Evolutionary conservation across 768 basidiomycete species (phyloP), one percentile per base, ranked within the genome.

Genomic region (Boletus sensibilis): DNA sequence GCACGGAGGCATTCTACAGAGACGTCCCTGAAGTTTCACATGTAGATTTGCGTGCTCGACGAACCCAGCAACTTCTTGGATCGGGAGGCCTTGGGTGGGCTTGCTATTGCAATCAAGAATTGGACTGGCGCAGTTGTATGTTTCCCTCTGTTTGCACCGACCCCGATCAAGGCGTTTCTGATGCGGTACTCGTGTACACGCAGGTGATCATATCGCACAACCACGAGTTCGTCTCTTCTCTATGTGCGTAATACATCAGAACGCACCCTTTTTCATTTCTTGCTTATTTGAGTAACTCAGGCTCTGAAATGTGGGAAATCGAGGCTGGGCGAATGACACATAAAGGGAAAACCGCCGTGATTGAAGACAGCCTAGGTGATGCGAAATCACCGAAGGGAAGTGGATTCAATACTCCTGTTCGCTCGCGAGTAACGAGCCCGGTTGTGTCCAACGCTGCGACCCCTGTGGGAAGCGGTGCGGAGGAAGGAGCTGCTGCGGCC

Each of bases 41-140:
- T 82, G 86, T 88, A 62, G 67, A 60, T 68, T 38, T 89, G 88
- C 67, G 76, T 90, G 14, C 81, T 93, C 34, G 92, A 94, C 70
- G 92, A 94, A 72, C 93, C 93, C 35, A 96, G 92, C 70, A 98
- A 98, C 76, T 98, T 98, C 81, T 82, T 98, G 78, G 94, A 97
- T 72, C 87, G 95, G 61, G 95, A 98, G 72, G 94, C 94, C 21
- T 79, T 98, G 20, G 95, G 95, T 62, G 95, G 96, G 57, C 78
- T 98, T 40, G 94, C 95, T 35, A 87, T 96, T 27, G 95, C 96
- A 42, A 98, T 98, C 75, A 87, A 83, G 60, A 92, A 96, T 60
- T 98, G 96, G 95, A 84, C 84, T 45, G 95, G 96, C 54, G 94
- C 91, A 42, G 90, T 94, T 37, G 88, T 89, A 77, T 47, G 44